Percentiles rank a stretch among this genome's conserved stretches.
Conservation (phyloP, 352 stramenopile genomes). For the Pythium oligandrum region DNA sequence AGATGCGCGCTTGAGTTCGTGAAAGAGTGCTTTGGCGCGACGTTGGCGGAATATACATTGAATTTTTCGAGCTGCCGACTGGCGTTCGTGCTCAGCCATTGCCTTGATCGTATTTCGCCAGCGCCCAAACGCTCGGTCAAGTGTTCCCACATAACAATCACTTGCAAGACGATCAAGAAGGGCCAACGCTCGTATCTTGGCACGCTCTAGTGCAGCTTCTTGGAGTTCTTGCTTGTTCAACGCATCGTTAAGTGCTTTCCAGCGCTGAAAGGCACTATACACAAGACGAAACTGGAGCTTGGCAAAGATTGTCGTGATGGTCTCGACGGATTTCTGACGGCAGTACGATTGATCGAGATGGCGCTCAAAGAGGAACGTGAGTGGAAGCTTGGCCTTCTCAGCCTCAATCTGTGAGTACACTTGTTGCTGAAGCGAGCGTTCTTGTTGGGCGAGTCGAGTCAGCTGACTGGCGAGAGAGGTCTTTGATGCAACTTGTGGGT, state of each 20-base stretch:
- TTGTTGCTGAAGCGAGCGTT: conserved; percentile 23
- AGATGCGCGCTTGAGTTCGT: conserved; percentile 32
- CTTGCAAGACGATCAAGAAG: conserved; percentile 55
- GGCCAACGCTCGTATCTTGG: conserved; percentile 31
- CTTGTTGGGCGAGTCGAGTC: not conserved
- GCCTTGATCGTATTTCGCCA: conserved; percentile 20
- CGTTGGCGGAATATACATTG: conserved; percentile 36
- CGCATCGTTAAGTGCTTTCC: conserved; percentile 20
- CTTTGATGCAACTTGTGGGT: not conserved
- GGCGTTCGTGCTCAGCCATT: conserved; percentile 19
- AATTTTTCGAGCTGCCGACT: conserved; percentile 35
- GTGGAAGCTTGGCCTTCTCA: conserved; percentile 51
- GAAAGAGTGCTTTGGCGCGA: conserved; percentile 26
- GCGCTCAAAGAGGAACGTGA: conserved; percentile 74
- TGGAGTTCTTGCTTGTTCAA: conserved; percentile 21
- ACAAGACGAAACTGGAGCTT: conserved; percentile 63
- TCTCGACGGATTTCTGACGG: conserved; percentile 38
- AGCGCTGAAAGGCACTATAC: conserved; percentile 38
- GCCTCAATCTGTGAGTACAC: conserved; percentile 38
- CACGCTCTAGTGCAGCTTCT: conserved; percentile 20
- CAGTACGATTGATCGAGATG: conserved; percentile 59
- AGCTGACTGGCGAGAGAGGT: conserved; percentile 8
- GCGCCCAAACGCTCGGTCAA: conserved; percentile 26
- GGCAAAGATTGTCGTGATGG: conserved; percentile 59
- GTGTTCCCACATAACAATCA: conserved; percentile 45